Conservation (phyloP, 2,329 filamentous ascomycete species). For the Karstenula rhodostoma region DNA sequence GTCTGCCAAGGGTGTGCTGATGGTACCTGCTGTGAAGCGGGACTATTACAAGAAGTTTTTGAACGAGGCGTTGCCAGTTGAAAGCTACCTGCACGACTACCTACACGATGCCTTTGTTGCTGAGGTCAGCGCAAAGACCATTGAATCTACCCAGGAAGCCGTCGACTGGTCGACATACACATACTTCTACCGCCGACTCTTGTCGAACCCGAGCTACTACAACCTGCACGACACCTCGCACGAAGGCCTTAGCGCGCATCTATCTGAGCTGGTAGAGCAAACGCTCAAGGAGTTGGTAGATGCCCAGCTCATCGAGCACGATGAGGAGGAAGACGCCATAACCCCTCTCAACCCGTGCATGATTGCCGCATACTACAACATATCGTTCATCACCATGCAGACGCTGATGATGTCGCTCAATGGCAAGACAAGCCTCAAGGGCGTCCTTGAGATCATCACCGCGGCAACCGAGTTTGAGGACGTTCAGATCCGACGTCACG, state of each 20-base stretch:
- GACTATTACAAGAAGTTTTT: constrained; percentile 99
- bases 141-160: constrained; percentile 93
- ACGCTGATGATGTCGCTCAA: constrained; percentile 93
- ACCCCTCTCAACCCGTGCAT: constrained; percentile 93
- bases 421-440: constrained; percentile 91
- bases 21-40: constrained; percentile 92
- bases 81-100: constrained; percentile 90
- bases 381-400: constrained; percentile 99
- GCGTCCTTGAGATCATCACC: constrained; percentile 94
- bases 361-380: constrained; percentile 99
- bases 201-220: constrained; percentile 97
- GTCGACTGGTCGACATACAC: constrained; percentile 99
- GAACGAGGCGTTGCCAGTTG: constrained; percentile 92
- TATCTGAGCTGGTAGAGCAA: constrained; percentile 93
- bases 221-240: constrained; percentile 87
- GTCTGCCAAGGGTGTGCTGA: constrained; percentile 87
- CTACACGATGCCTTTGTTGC: constrained; percentile 96
- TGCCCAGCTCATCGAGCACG: constrained; percentile 93
- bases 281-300: constrained; percentile 90
- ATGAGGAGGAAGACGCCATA: constrained; percentile 86
- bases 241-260: constrained; percentile 89
- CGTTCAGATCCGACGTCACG: constrained; percentile 92
- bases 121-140: constrained; percentile 95
- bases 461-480: constrained; percentile 96
- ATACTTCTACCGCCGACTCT: constrained; percentile 93